Evolutionary conservation across 768 basidiomycete species (phyloP), one percentile per base, ranked within the genome.

Genomic region (Auriscalpium vulgare): DNA sequence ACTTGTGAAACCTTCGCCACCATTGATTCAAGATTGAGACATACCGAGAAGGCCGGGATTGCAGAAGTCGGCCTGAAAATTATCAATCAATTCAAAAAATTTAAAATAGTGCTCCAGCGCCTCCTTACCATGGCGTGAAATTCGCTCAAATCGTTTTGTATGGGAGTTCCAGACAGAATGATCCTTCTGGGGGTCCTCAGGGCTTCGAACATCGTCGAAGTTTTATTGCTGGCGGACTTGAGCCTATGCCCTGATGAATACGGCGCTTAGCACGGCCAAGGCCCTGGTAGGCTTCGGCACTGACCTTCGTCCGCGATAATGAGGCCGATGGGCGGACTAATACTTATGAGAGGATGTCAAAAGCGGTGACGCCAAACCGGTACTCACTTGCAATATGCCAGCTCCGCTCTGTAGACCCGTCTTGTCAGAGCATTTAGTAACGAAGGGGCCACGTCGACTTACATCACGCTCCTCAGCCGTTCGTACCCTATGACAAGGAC

Each of bases 401-500:
- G 69, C 46, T 87, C 81, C 4, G 71, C 72, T 55, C 84, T 85
- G 54, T 8, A 7, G 44, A 43, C 40, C 19, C 35, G 50, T 40
- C 54, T 49, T 14, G 9, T 53, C 29, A 52, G 55, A 34, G 50
- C 19, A 56, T 47, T 8, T 17, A 7, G 37, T 43, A 9, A 37
- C 60, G 54, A 10, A 47, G 56, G 37, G 29, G 16, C 7, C 38
- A 54, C 56, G 48, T 40, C 16, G 13, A 40, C 37, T 68, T 64
- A 91, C 92, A 91, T 84, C 8, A 93, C 84, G 16, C 82, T 86
- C 48, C 91, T 75, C 37, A 97, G 77, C 52, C 88, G 84, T 66
- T 98, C 97, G 67, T 99, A 99, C 3, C 97, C 94, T 57, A 97
- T 94, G 57, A 99, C 81, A 17, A 99, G 75, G 2, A 98, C 91